Conservation (phyloP, 768 basidiomycete species). For the Naematelia encephala region DNA sequence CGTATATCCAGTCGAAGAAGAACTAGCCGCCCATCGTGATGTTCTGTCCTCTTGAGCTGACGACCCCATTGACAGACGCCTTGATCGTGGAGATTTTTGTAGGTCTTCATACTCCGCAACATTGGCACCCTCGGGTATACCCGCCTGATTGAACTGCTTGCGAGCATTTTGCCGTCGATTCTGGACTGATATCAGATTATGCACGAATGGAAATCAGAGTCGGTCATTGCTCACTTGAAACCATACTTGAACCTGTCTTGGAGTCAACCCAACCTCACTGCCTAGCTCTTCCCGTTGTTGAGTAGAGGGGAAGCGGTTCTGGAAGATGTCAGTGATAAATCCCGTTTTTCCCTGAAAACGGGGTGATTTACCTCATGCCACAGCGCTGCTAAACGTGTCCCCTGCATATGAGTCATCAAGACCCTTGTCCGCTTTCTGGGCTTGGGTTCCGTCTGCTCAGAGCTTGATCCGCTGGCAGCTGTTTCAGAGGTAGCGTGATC, state of each 20-base stretch:
- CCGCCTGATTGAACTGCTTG: constrained; percentile 4
- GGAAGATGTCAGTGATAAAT: constrained; percentile 16
- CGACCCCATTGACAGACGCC: constrained; percentile 8
- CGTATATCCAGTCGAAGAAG: not conserved
- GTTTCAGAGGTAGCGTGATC: not conserved
- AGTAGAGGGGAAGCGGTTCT: constrained; percentile 31
- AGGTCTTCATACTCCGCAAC: constrained; percentile 15
- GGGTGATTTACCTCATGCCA: constrained; percentile 10
- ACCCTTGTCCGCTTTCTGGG: constrained; percentile 10
- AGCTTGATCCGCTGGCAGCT: not conserved
- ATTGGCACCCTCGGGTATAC: constrained; percentile 10
- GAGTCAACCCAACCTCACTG: constrained; percentile 24
- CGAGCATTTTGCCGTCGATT: constrained; percentile 15
- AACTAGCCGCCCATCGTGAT: not conserved
- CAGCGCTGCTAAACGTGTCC: not conserved
- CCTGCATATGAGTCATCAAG: constrained; percentile 11
- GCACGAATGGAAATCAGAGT: not conserved
- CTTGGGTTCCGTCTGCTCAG: not conserved
- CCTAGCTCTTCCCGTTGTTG: constrained; percentile 28
- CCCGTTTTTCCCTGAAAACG: not conserved
- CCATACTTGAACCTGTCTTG: constrained; percentile 44
- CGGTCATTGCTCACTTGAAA: constrained; percentile 36
- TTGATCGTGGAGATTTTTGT: constrained; percentile 13
- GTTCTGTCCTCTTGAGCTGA: not conserved
- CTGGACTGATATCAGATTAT: constrained; percentile 3